These are phyloP conservation scores for Darksidea phi DNA, from an alignment of 495 filamentous ascomycete species.

Conservation along the genomic window DNA sequence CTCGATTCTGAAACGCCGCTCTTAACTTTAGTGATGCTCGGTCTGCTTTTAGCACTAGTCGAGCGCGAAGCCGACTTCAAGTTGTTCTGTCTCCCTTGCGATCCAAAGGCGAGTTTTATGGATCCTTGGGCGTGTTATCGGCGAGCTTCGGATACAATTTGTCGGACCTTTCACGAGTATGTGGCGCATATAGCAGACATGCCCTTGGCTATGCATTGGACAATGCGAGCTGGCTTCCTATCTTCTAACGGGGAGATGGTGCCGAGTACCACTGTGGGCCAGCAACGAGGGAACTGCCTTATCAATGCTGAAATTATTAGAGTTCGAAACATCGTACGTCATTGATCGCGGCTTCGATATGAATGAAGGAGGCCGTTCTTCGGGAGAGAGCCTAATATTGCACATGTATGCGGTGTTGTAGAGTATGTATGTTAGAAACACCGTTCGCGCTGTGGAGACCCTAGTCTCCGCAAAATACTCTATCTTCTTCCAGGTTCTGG, in stretches of 20 bases:
- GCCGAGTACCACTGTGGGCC: conserved; percentile 14
- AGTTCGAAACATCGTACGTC: conserved; percentile 7
- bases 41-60: too few species aligned
- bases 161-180: background rate
- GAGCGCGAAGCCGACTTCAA: too few species aligned
- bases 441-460: conserved; percentile 5
- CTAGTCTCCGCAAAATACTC: background rate
- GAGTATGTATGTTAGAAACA: conserved; percentile 1
- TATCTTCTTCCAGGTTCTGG: background rate
- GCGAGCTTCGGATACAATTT: background rate
- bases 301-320: background rate
- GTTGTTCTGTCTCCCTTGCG: too few species aligned
- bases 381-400: background rate
- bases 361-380: background rate
- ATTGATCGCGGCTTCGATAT: conserved; percentile 9
- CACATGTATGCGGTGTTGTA: conserved; percentile 12
- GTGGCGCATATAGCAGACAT: conserved; percentile 15
- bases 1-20: too few species aligned
- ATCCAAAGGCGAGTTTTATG: background rate
- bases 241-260: conserved; percentile 12
- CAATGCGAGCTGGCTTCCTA: conserved; percentile 9
- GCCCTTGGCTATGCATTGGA: background rate
- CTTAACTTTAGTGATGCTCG: too few species aligned
- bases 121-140: background rate
- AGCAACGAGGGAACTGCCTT: conserved; percentile 8